Conservation (phyloP, 2,329 filamentous ascomycete species). For the Scedosporium apiospermum region DNA sequence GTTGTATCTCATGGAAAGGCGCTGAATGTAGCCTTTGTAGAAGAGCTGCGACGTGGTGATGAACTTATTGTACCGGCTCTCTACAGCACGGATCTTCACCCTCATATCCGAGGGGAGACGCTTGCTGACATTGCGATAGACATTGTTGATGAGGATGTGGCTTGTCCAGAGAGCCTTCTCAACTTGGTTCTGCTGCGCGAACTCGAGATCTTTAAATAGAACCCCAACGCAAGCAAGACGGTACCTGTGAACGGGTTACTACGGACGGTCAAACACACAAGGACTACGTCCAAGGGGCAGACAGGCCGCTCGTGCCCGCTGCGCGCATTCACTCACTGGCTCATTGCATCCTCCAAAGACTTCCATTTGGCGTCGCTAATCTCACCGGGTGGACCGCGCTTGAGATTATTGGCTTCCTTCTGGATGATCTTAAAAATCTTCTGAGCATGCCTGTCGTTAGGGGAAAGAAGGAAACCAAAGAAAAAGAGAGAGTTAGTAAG, state of each 20-base stretch:
- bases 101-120: constrained; percentile 10
- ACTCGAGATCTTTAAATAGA: constrained; percentile 63
- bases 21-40: constrained; percentile 77
- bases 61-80: constrained; percentile 74
- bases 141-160: constrained; percentile 67
- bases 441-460: constrained; percentile 25
- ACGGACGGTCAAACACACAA: no score
- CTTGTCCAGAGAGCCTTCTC: constrained; percentile 70
- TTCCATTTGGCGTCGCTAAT: constrained; percentile 33
- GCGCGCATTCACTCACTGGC: constrained; percentile 22
- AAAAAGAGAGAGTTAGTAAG: neutral
- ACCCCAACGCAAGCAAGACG: constrained; percentile 62
- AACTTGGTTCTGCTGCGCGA: constrained; percentile 51
- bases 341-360: constrained; percentile 31
- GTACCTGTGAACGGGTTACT: constrained; percentile 5
- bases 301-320: neutral
- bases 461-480: no score
- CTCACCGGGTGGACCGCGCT: constrained; percentile 22
- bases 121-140: constrained; percentile 38
- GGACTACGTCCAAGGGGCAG: neutral
- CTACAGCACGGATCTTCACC: constrained; percentile 64
- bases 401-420: constrained; percentile 33
- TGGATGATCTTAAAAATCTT: constrained; percentile 32
- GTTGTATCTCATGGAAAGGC: constrained; percentile 54
- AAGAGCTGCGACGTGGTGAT: constrained; percentile 82